Conservation (phyloP, 2,329 filamentous ascomycete species). For the Colletotrichum sp. region DNA sequence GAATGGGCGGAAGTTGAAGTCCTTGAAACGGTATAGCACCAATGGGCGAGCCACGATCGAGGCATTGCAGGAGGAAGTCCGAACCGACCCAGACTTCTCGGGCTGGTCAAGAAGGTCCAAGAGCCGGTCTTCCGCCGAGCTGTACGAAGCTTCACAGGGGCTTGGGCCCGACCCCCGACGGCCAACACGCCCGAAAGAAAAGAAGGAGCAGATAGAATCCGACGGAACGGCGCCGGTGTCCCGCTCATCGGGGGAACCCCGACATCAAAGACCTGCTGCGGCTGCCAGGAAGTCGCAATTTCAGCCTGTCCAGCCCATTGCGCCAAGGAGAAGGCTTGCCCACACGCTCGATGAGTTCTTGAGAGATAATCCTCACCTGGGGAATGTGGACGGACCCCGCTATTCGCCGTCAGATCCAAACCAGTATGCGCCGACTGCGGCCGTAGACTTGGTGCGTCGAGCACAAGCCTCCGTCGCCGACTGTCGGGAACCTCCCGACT, state of each 20-base stretch:
- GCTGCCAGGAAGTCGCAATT: neutral
- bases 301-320: neutral
- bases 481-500: neutral
- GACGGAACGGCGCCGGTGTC: neutral
- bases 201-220: neutral
- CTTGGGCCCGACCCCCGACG: neutral
- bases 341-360: neutral
- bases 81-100: constrained; percentile 23
- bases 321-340: neutral
- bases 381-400: neutral
- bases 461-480: neutral
- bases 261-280: neutral
- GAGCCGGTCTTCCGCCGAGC: neutral
- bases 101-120: constrained; percentile 26
- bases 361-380: neutral
- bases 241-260: neutral
- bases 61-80: constrained; percentile 27
- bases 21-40: constrained; percentile 35
- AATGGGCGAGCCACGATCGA: constrained; percentile 14
- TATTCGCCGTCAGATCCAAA: neutral
- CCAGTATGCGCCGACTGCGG: neutral
- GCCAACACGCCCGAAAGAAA: neutral
- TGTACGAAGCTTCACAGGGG: neutral
- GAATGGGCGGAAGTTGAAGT: constrained; percentile 58
- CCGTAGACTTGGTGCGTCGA: constrained; percentile 5